Base-by-base conservation (phyloP, 192 early-diverging fungal species). In the Coemansia sp. region DNA sequence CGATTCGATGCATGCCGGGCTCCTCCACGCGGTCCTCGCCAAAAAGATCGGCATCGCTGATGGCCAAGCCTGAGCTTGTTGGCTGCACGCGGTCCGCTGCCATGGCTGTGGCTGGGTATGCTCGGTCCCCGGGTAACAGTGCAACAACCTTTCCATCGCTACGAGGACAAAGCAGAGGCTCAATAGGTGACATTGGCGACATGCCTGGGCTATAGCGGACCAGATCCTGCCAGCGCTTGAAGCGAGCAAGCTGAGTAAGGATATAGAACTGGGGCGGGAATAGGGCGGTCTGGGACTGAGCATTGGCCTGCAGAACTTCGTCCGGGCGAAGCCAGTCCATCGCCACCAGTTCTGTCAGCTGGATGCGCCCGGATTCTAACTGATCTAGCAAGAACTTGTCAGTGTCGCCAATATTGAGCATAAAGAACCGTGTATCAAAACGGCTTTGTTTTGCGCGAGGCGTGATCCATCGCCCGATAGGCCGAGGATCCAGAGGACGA, bases 291-390 rank as follows among this genome's bases (percentile, higher is more conserved):
- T 71, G 50, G 14, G 68, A 39, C 25, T 70, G 69, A 10, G 66
- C 62, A 68, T 86, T 89, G 17, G 84, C 84, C 9, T 74, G 71
- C 19, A 91, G 59, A 0, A 84, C 86, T 58, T 90, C 81, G 53
- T 77, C 73, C 1, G 94, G 94, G 2, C 77, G 81, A 34, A 89
- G 69, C 94, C 94, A 95, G 23, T 85, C 80, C 59, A 90, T 62
- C 1, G 70, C 36, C 9, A 85, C 81, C 0, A 88, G 86, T 68
- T 95, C 93, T 44, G 72, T 66, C 1, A 11, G 17, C 74, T 76
- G 74, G 51, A 64, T 61, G 3, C 29, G 64, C n/a, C 39, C 64
- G 5, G 36, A 11, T 0, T 19, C 69, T 3, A 76, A 41, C 66
- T 75, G 77, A 7, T 15, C 37, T 1, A 70, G 58, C 41, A 70